phyloP scores from a whole-genome alignment of 2,329 filamentous ascomycete species.

The Aspergillus sergii region DNA sequence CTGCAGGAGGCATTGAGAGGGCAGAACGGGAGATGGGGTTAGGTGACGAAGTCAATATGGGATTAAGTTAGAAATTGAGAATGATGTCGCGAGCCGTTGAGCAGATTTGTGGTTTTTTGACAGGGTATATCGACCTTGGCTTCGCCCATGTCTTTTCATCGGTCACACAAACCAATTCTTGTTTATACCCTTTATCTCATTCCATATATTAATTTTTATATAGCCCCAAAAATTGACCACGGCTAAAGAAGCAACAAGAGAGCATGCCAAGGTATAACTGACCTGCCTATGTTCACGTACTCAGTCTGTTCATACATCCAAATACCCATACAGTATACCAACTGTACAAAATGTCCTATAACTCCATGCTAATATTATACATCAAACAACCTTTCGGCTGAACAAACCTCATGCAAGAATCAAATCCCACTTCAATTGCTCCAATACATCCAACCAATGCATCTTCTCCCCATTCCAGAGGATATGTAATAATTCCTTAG shows the following conservation, averaged over 20 bases:
- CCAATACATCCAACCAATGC: slow-evolving; percentile 38
- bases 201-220: neutral
- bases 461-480: slow-evolving; percentile 28
- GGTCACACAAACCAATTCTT: neutral
- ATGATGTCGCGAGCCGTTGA: neutral
- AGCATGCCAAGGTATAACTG: neutral
- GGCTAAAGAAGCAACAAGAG: neutral
- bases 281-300: neutral
- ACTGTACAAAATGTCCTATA: neutral
- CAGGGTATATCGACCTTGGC: neutral
- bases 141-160: neutral
- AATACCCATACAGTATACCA: neutral
- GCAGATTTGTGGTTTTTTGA: neutral
- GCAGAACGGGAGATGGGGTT: slow-evolving; percentile 68
- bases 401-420: slow-evolving; percentile 29
- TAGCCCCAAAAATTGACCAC: neutral
- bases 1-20: slow-evolving; percentile 54
- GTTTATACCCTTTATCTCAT: neutral
- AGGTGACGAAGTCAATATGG: slow-evolving; percentile 83
- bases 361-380: neutral
- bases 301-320: neutral
- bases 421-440: slow-evolving; percentile 36
- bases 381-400: neutral
- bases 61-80: slow-evolving; percentile 62
- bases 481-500: slow-evolving; percentile 32